Base-by-base conservation (phyloP, 805 yeast genomes). In the Teunomyces atbi region DNA sequence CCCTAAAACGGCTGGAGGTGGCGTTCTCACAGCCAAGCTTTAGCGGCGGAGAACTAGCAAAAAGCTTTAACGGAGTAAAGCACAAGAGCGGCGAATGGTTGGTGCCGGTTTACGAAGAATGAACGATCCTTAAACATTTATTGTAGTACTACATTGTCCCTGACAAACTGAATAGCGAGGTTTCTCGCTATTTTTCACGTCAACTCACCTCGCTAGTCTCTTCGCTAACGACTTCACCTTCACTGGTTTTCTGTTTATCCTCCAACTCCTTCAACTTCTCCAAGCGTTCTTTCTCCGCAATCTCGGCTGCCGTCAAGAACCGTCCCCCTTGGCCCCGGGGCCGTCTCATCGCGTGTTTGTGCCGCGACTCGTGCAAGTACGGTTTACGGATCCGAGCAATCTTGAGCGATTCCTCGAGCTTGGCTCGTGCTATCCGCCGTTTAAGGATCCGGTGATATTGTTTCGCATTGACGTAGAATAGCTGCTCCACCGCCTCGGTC, bases 321-420 rank as follows among this genome's bases (percentile, higher is more conserved):
- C 99, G 76, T 5, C 99, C 99, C 27, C 99, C 99, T 69, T 94
- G 98, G 21, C 99, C 99, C 57, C 99, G 81, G 12, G 99, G 98
- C 64, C 99, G 80, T 62, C 98, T 79, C 99, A 94, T 94, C 2
- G 99, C 99, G 65, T 94, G 99, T 64, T 94, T 92, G 65, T 94
- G 99, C 58, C 99, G 78, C 15, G 97, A 89, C 66, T 94, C 99
- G 62, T 94, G 99, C 42, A 94, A 66, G 65, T 95, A 92, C 10
- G 98, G 97, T 62, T 86, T 85, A 57, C 98, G 81, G 13, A 95
- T 95, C 52, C 96, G 79, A 13, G 94, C 91, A 4, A 87, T 87
- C 60, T 89, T 86, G 52, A 92, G 76, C 37, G 83, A 81, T 61
- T 94, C 98, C 60, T 94, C 98, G 33, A 94, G 76, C 64, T 84